These are phyloP conservation scores for Didymellaceae sp. DNA, from an alignment of 2,329 filamentous ascomycete species.

Conservation along the genomic window DNA sequence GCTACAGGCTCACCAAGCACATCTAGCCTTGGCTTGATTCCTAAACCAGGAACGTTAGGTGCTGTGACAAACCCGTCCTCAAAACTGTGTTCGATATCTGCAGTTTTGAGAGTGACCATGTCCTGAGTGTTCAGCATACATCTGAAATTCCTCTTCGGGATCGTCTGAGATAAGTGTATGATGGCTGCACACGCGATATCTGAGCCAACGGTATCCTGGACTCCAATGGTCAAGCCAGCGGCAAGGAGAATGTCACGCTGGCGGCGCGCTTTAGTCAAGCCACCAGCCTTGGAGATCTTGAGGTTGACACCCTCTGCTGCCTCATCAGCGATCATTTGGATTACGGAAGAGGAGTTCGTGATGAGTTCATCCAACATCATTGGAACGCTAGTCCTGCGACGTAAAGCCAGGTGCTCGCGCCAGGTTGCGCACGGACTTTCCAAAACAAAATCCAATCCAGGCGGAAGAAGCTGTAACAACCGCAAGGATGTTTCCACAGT, in stretches of 20 bases:
- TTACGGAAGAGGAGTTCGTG: neutral
- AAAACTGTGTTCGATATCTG: neutral
- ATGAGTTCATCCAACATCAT: neutral
- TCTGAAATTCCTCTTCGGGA: neutral
- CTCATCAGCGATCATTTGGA: neutral
- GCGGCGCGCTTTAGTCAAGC: neutral
- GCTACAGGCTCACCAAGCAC: neutral
- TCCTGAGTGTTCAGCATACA: neutral
- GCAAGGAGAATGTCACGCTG: neutral
- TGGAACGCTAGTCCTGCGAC: neutral
- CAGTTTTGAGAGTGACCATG: neutral
- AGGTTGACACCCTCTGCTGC: neutral
- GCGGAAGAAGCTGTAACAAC: neutral
- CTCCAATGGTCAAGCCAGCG: neutral
- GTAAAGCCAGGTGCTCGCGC: neutral
- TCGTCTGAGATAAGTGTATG: neutral
- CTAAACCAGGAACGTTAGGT: neutral
- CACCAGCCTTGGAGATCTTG: neutral
- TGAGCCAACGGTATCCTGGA: neutral
- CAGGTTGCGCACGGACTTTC: neutral
- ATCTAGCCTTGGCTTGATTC: neutral
- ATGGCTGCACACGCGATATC: neutral
- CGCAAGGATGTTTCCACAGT: neutral
- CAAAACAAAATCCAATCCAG: neutral
- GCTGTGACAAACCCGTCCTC: neutral